Base-by-base conservation (phyloP, 2,329 filamentous ascomycete species). In the Bisporella sp. region DNA sequence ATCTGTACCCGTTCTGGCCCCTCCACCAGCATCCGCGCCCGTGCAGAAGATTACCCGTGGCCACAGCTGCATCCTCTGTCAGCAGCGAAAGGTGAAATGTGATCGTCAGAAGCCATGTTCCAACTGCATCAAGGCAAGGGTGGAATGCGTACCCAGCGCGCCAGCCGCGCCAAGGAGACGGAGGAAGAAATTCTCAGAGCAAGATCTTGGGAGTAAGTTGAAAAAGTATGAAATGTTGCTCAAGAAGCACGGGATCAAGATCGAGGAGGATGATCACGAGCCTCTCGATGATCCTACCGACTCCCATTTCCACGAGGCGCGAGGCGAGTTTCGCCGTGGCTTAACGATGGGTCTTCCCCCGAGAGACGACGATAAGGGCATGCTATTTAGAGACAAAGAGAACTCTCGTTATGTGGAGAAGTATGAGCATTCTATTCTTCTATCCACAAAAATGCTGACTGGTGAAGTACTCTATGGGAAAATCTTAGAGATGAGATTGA, bases 81-180 rank as follows among this genome's bases (percentile, higher is more conserved):
- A 62, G 46, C 61, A 64, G 44, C 54, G 63, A 12, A 65, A 65
- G 51, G 60, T 64, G 5, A 56, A 56, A 30, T 65, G 63, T 44
- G 61, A 65, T 42, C 50, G 57, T 39, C 54, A 59, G 47, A 62
- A 64, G 42, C 63, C 63, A 41, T 64, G 63, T 47, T 56, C 60
- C 2, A 64, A 64, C 45, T 65, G 63, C 41, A 50, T 60, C 37
- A 65, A 64, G 53, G 56, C 63, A 33, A 47, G 54, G 40, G 55
- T 55, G 7, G 59, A 59, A 48, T 65, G 63, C 41, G 49, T 61
- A 5, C 52, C 60, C 9, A 61, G 58, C 41, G 52, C 57, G n/a
- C 59, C 60, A 4, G 52, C 51, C n/a, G 52, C 57, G 5, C 61
- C 59, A 9, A 42, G 60, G 13, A 51, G 63, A 8, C 53, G 59